phyloP scores from a whole-genome alignment of 768 basidiomycete species.

The Suillus alpinus region DNA sequence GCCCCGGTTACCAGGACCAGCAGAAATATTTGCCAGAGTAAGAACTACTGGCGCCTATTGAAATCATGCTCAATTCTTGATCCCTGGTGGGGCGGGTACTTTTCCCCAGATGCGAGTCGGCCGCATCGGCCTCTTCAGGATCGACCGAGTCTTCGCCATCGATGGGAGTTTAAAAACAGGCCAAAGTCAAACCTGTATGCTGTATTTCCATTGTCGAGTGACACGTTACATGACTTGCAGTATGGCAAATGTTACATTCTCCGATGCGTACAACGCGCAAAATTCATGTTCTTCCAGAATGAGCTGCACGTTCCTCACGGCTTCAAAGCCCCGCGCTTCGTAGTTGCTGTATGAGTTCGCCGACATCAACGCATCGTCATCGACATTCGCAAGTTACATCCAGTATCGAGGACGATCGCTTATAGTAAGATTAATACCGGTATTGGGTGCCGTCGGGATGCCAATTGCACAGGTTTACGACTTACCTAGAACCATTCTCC shows the following conservation, averaged over 20 bases:
- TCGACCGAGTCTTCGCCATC: not conserved
- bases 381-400: not conserved
- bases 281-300: not conserved
- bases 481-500: not conserved
- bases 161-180: not conserved
- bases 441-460: not conserved
- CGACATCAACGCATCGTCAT: not conserved
- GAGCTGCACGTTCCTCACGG: not conserved
- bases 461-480: conserved; percentile 1
- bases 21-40: not conserved
- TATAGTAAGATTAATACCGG: not conserved
- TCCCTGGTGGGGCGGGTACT: not conserved
- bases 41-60: not conserved
- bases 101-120: not conserved
- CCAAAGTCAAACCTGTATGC: not conserved
- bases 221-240: not conserved
- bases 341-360: not conserved
- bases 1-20: not conserved
- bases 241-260: not conserved
- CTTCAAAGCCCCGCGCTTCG: not conserved
- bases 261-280: not conserved
- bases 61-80: not conserved
- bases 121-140: not conserved
- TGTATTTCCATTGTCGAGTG: not conserved
- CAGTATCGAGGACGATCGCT: not conserved